A percentile compares a stretch with the other conserved stretches of the same genome.
Conservation (phyloP, 768 basidiomycete genomes). For the Rhodotorula sphaerocarpa region DNA sequence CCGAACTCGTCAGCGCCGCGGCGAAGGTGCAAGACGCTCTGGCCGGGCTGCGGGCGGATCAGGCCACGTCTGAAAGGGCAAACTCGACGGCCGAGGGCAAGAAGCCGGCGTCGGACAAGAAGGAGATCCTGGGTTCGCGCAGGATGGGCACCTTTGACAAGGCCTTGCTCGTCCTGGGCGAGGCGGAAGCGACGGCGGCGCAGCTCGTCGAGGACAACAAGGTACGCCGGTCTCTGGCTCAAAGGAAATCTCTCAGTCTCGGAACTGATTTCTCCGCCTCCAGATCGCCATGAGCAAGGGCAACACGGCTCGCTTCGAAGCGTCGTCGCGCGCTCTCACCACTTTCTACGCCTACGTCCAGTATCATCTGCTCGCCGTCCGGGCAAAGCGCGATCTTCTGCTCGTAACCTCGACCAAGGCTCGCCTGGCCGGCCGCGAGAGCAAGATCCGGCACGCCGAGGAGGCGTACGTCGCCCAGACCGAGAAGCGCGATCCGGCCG, state of each 20-base stretch:
- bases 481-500: constrained; percentile 38
- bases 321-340: constrained; percentile 52
- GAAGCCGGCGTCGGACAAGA: constrained; percentile 41
- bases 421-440: constrained; percentile 23
- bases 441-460: constrained; percentile 25
- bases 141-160: constrained; percentile 81
- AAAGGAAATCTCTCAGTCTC: too few species aligned
- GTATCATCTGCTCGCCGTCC: constrained; percentile 75
- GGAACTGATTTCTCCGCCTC: too few species aligned
- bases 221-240: constrained; percentile 7
- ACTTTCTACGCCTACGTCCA: constrained; percentile 71
- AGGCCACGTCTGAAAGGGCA: constrained; percentile 26
- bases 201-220: constrained; percentile 77
- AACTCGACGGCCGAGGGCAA: constrained; percentile 25
- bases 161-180: constrained; percentile 71
- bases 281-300: constrained; percentile 37
- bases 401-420: constrained; percentile 51
- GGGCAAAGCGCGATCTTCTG: constrained; percentile 79
- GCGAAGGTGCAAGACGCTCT: constrained; percentile 74
- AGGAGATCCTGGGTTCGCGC: constrained; percentile 48
- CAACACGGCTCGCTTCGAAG: constrained; percentile 37
- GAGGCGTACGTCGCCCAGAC: constrained; percentile 32
- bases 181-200: constrained; percentile 76
- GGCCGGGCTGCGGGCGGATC: constrained; percentile 48
- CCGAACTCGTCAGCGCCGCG: constrained; percentile 79